Evolutionary conservation across 169 alveolate genomes (phyloP).

Genomic region (Plasmodium sp.): DNA sequence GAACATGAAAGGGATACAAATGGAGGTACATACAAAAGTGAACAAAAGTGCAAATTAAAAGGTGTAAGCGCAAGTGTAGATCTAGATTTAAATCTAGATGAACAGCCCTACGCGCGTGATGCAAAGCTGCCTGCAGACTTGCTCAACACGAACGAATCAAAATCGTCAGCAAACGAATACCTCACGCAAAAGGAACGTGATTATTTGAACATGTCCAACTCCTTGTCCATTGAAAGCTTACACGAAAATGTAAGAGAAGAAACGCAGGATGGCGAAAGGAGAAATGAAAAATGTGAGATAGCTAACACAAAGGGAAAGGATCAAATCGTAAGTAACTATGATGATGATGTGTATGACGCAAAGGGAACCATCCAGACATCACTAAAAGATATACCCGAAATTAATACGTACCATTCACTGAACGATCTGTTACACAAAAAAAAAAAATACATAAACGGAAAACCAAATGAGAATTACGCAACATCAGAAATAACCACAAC

Average conservation of each 20-base stretch:
- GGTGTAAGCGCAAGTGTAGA: neutral
- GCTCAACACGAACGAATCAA: neutral
- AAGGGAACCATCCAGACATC: neutral
- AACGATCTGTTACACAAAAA: constrained; percentile 10
- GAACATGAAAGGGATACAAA: neutral
- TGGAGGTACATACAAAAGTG: neutral
- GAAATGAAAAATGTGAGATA: neutral
- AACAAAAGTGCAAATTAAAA: constrained; percentile 14
- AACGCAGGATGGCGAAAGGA: neutral
- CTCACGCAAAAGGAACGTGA: constrained; percentile 12
- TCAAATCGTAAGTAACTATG: neutral
- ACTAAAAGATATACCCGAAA: neutral
- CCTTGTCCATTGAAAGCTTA: constrained; percentile 17
- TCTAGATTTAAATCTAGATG: neutral
- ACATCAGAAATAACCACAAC: constrained; percentile 66
- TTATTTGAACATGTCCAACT: neutral
- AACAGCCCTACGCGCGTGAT: constrained; percentile 9
- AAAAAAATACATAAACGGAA: neutral
- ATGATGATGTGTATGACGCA: neutral
- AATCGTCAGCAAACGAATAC: neutral
- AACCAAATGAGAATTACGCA: constrained; percentile 4
- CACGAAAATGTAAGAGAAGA: neutral
- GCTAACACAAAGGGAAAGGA: neutral
- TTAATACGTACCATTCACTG: constrained; percentile 28
- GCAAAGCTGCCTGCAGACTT: neutral